Evolutionary conservation across 2,329 filamentous ascomycete species (phyloP).

Genomic region (Alternaria tenuissima): DNA sequence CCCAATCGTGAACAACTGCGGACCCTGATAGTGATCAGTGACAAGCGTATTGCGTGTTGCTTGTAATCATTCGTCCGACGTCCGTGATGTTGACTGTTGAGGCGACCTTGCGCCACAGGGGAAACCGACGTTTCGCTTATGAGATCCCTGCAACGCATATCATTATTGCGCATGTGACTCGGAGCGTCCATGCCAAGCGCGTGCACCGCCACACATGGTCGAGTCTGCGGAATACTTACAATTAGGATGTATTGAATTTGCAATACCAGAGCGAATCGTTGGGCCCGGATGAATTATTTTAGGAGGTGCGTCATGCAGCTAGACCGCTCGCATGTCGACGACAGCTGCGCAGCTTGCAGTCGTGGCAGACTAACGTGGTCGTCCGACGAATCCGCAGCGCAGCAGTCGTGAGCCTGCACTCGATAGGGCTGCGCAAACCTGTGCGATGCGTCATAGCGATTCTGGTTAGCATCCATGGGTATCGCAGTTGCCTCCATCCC

Average conservation of each 20-base stretch:
- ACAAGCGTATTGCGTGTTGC: constrained; percentile 18
- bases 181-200: constrained; percentile 23
- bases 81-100: constrained; percentile 25
- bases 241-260: constrained; percentile 19
- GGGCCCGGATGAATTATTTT: constrained; percentile 40
- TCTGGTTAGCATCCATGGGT: constrained; percentile 9
- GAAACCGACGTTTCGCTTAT: constrained; percentile 20
- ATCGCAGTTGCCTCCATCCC: constrained; percentile 7
- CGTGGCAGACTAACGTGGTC: constrained; percentile 46
- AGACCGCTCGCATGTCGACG: constrained; percentile 37
- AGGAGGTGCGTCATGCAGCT: constrained; percentile 43
- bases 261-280: constrained; percentile 29
- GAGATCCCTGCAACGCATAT: constrained; percentile 22
- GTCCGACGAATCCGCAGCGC: constrained; percentile 37
- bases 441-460: constrained; percentile 39
- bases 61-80: constrained; percentile 27
- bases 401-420: constrained; percentile 28
- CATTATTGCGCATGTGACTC: constrained; percentile 35
- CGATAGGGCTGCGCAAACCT: constrained; percentile 42
- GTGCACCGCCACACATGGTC: constrained; percentile 44
- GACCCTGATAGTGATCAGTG: constrained; percentile 11
- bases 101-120: constrained; percentile 37
- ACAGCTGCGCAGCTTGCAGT: constrained; percentile 40
- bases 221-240: constrained; percentile 16
- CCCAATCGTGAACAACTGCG: constrained; percentile 7